phyloP scores from a whole-genome alignment of 805 yeast genomes.

The Debaryomyces prosopidis region DNA sequence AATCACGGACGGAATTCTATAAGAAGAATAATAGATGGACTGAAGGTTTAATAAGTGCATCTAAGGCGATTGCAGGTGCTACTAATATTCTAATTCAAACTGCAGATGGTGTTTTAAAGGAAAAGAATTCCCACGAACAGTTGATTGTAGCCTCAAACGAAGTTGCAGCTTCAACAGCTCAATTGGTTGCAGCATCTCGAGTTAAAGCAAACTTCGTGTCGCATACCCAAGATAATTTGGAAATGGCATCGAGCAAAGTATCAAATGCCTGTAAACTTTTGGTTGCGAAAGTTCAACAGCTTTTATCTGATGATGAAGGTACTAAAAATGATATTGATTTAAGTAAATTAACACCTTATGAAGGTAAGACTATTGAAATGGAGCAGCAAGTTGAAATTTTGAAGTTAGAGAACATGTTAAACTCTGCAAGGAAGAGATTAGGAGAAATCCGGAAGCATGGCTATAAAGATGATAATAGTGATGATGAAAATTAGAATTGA shows the following conservation, averaged over 20 bases:
- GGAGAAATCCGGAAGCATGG: slow-evolving; percentile 84
- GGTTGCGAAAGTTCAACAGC: slow-evolving; percentile 67
- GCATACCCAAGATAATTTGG: slow-evolving; percentile 72
- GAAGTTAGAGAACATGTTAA: slow-evolving; percentile 73
- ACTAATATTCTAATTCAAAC: slow-evolving; percentile 79
- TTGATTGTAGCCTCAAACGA: slow-evolving; percentile 88
- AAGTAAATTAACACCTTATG: slow-evolving; percentile 68
- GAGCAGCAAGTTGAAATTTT: slow-evolving; percentile 90
- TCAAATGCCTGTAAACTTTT: slow-evolving; percentile 73
- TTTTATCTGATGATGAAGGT: slow-evolving; percentile 43
- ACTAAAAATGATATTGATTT: slow-evolving; percentile 55
- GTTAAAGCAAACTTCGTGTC: slow-evolving; percentile 80
- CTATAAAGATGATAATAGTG: slow-evolving; percentile 59
- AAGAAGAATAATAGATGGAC: slow-evolving; percentile 91
- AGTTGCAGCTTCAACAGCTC: slow-evolving; percentile 91
- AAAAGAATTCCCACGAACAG: slow-evolving; percentile 71
- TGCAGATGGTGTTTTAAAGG: slow-evolving; percentile 80
- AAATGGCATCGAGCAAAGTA: slow-evolving; percentile 66
- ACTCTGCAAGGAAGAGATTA: slow-evolving; percentile 71
- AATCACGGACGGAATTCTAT: slow-evolving; percentile 71
- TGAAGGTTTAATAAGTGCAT: slow-evolving; percentile 88
- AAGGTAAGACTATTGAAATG: slow-evolving; percentile 84
- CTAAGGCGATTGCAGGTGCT: slow-evolving; percentile 80
- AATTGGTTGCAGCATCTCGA: slow-evolving; percentile 86
- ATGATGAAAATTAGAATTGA: slow-evolving; percentile 41